Base-by-base conservation (phyloP, 1,284 basidiomycete genomes). In the Cryptococcus sp. region DNA sequence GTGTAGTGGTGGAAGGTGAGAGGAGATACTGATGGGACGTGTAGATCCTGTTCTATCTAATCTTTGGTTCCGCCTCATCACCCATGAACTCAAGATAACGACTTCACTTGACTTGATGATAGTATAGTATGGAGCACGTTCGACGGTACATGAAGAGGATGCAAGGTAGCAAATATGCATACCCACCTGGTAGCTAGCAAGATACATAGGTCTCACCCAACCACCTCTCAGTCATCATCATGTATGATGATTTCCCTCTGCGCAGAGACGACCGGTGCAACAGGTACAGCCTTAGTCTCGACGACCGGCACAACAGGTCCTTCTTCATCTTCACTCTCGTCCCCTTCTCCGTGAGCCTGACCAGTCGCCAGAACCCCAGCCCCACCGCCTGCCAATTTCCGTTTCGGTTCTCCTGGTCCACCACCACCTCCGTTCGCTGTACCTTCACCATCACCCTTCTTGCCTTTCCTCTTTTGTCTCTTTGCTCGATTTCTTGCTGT, bases 401-500 rank as follows among this genome's bases (percentile, higher is more conserved):
- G 46, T 48, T 64, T 66, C 49, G 59, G 61, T 32, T 52, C 61
- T 5, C 50, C 54, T 2, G 36, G 43, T 43, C 37, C 48, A 24
- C 43, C 52, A 7, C 45, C 48, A 24, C 21, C 54, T 31, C 21
- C 57, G 22, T 56, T 54, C 3, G 49, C 55, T 11, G 48, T 45
- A 40, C 67, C 66, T 7, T 16, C 16, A 7, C 7, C 14, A 28
- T 28, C 28, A 39, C 36, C 36, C 82, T 84, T 65, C 77, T 76
- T 45, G 78, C 80, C 59, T 56, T 92, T 97, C 79, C 90, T 89
- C 80, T 92, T 93, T 73, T 85, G 86, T 46, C 92, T 78, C 70
- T 88, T 93, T 10, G 88, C 86, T 16, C 92, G 81, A 70, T 96
- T 96, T 77, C 91, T 96, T 13, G 88, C 85, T 0, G 92, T 94